Conservation (phyloP, 2,329 filamentous ascomycete genomes). For the Plenodomus tracheiphilus region DNA sequence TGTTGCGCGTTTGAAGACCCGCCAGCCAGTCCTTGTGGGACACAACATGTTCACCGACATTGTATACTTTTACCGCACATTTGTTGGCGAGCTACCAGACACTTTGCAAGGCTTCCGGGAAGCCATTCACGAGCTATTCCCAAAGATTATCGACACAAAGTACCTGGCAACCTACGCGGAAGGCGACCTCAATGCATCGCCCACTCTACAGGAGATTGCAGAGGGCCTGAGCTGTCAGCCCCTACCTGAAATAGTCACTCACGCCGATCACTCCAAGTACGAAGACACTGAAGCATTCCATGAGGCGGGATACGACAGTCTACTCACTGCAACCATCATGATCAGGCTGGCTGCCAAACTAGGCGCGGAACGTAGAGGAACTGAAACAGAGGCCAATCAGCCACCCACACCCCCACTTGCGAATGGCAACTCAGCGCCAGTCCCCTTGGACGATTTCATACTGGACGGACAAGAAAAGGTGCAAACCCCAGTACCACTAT, state of each 20-base stretch:
- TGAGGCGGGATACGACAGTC: slow-evolving; percentile 67
- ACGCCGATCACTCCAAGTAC: slow-evolving; percentile 46
- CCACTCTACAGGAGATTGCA: slow-evolving; percentile 54
- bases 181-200: slow-evolving; percentile 55
- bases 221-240: slow-evolving; percentile 46
- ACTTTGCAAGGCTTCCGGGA: slow-evolving; percentile 58
- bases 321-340: slow-evolving; percentile 62
- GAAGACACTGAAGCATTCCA: slow-evolving; percentile 50
- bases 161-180: slow-evolving; percentile 63
- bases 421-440: not conserved
- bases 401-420: slow-evolving; percentile 1
- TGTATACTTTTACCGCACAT: slow-evolving; percentile 65
- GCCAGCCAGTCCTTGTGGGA: slow-evolving; percentile 59
- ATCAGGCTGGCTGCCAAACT: slow-evolving; percentile 60
- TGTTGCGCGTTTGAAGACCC: slow-evolving; percentile 49
- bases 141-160: slow-evolving; percentile 64
- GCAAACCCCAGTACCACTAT: slow-evolving; percentile 14
- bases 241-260: slow-evolving; percentile 47
- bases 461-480: slow-evolving; percentile 22
- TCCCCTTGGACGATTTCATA: slow-evolving; percentile 14
- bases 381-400: no score
- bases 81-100: slow-evolving; percentile 61
- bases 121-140: slow-evolving; percentile 58
- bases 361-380: slow-evolving; percentile 40
- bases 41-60: slow-evolving; percentile 69